Conservation (phyloP, 495 filamentous ascomycete species). For the Mytilinidion resinicola region DNA sequence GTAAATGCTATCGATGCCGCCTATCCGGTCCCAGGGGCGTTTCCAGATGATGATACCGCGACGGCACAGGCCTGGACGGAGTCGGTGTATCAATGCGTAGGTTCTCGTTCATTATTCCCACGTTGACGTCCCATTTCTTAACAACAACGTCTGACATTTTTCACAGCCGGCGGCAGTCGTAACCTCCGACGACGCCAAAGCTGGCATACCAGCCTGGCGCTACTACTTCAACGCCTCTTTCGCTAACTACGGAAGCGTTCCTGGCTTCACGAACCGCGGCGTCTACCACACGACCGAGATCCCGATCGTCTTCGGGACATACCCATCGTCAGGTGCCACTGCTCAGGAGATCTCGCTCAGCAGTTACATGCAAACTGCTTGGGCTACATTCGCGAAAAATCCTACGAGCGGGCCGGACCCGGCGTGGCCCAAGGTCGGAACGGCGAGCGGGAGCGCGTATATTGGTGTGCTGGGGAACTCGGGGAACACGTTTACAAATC, state of each 20-base stretch:
- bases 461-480: background rate
- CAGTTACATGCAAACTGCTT: background rate
- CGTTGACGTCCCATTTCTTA: background rate
- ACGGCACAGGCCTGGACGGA: background rate
- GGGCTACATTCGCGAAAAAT: background rate
- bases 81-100: background rate
- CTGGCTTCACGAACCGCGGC: background rate
- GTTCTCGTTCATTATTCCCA: background rate
- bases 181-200: background rate
- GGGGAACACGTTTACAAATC: background rate
- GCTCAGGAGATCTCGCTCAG: background rate
- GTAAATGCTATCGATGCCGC: background rate
- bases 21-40: background rate
- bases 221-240: background rate
- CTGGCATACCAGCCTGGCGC: background rate
- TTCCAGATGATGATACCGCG: background rate
- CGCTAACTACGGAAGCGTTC: background rate
- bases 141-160: background rate
- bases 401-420: background rate
- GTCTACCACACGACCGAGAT: background rate
- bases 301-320: background rate
- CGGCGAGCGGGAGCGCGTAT: background rate
- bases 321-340: background rate
- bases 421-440: background rate
- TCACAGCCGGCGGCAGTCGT: background rate